Evolutionary conservation across 140 eudicot species (phyloP), one percentile per base, ranked within the genome.

Genomic region (Stevia rebaudiana): DNA sequence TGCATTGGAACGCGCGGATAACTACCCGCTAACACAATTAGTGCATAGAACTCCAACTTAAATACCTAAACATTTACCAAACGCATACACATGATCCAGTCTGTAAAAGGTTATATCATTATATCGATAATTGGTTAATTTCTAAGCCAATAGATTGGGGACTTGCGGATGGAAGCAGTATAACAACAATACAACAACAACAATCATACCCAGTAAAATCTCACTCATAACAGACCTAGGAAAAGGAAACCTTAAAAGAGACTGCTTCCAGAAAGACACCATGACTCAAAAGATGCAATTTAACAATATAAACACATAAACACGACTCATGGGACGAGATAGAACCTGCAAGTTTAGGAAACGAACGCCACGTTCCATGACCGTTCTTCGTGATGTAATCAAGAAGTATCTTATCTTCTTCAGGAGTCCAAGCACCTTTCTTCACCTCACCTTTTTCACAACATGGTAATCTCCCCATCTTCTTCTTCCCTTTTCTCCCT

Each of bases 341-440:
- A 61, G 22, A 47, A 90, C 97, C 95, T 68, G 98, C 95, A 77
- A 80, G 85, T 61, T 84, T 69, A 37, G 98, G 98, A 42, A 90
- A 79, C 35, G 92, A 84, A 39, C 84, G 83, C 98, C 98, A 90
- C 43, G 85, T 87, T 31, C 86, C 86, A 78, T 76, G 88, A 13
- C 98, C 98, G 63, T 90, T 68, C 40, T 82, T 41, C 22, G 76
- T 61, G 59, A 90, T 84, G 69, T 68, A 84, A 64, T 90, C 86
- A 46, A 87, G 74, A 73, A 90, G 88, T 59, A 87, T 54, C 69
- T 82, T 78, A 75, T 90, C 98, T 54, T 90, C 98, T 70, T 90
- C 94, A 22, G 88, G 73, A 51, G 85, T 84, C 98, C 98, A 90
- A 18, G 91, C 79, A 64, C 98, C 98, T 78, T 81, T 90, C 63